Evolutionary conservation across 139 green algal species (phyloP).

Genomic region (Auxenochlorella protothecoides): DNA sequence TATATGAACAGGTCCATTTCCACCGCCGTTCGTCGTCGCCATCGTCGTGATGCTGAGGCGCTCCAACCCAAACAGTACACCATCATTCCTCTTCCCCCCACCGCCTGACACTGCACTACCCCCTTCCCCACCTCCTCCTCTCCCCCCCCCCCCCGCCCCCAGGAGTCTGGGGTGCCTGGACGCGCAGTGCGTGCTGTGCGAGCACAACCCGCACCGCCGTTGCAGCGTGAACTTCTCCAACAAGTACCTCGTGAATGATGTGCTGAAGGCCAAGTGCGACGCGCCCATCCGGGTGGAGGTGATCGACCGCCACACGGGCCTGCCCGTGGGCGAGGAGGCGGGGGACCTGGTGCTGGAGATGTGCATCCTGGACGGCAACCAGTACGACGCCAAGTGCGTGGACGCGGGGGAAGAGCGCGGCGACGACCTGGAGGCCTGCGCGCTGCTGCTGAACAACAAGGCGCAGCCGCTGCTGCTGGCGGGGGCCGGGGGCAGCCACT

Average conservation of each 20-base stretch:
- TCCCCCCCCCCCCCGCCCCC: not conserved
- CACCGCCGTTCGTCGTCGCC: no score
- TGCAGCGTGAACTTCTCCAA: slow-evolving; percentile 66
- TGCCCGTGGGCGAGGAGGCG: slow-evolving; percentile 54
- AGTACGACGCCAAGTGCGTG: slow-evolving; percentile 63
- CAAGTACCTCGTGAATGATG: slow-evolving; percentile 79
- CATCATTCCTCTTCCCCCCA: no score
- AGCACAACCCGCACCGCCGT: slow-evolving; percentile 73
- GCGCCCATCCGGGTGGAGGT: slow-evolving; percentile 76
- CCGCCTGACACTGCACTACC: no score
- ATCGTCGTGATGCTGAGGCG: no score
- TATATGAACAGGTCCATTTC: no score
- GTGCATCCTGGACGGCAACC: slow-evolving; percentile 69
- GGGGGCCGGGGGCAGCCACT: slow-evolving; percentile 11
- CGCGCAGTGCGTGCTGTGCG: slow-evolving; percentile 70
- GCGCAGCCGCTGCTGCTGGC: slow-evolving; percentile 26
- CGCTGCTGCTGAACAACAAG: slow-evolving; percentile 71
- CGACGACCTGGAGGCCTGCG: slow-evolving; percentile 56
- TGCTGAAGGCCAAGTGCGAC: slow-evolving; percentile 68
- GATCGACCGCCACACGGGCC: slow-evolving; percentile 56
- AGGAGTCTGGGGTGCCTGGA: slow-evolving; percentile 77
- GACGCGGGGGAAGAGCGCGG: slow-evolving; percentile 40
- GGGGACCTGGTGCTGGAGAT: slow-evolving; percentile 62
- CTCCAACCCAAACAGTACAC: no score
- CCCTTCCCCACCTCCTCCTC: not conserved